A percentile compares a stretch with the other conserved stretches of the same genome.
Evolutionary conservation across 208 protist genomes (phyloP).

Genomic region (Crithidia sp.): DNA sequence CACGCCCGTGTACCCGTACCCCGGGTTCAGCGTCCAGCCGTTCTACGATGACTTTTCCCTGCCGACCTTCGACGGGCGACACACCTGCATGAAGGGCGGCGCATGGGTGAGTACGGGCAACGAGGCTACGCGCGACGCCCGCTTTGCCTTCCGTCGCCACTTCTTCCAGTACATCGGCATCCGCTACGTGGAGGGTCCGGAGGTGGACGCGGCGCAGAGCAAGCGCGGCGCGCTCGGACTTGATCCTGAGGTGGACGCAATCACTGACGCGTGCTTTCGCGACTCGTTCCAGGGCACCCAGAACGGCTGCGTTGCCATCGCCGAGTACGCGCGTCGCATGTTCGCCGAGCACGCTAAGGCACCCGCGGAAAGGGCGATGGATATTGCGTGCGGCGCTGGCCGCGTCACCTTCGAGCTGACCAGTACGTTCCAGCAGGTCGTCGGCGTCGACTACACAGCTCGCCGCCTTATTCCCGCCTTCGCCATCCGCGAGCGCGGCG

Average conservation of each 20-base stretch:
- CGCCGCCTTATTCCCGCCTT: constrained; percentile 86
- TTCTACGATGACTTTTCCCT: constrained; percentile 97
- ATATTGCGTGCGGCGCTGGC: constrained; percentile 87
- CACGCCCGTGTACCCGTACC: constrained; percentile 89
- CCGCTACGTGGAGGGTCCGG: constrained; percentile 87
- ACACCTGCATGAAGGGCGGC: constrained; percentile 96
- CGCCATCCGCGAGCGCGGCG: constrained; percentile 81
- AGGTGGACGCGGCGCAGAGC: constrained; percentile 36
- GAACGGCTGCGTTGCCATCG: constrained; percentile 78
- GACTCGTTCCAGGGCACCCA: constrained; percentile 57
- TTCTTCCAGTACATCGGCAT: constrained; percentile 96
- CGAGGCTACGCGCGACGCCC: constrained; percentile 90
- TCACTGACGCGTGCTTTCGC: constrained; percentile 80
- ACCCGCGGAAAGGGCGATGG: constrained; percentile 59
- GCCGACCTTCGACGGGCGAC: constrained; percentile 95
- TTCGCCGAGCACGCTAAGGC: constrained; percentile 62
- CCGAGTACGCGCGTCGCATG: constrained; percentile 54
- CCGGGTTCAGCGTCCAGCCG: constrained; percentile 92
- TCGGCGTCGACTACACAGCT: constrained; percentile 87
- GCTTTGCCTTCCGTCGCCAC: constrained; percentile 95
- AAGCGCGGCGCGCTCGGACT: constrained; percentile 46
- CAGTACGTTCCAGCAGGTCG: constrained; percentile 67
- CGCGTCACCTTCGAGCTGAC: constrained; percentile 87
- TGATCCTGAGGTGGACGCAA: constrained; percentile 83
- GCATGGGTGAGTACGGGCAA: constrained; percentile 95